Conservation (phyloP, 106 monocot genomes). For the Hemerocallis citrina region DNA sequence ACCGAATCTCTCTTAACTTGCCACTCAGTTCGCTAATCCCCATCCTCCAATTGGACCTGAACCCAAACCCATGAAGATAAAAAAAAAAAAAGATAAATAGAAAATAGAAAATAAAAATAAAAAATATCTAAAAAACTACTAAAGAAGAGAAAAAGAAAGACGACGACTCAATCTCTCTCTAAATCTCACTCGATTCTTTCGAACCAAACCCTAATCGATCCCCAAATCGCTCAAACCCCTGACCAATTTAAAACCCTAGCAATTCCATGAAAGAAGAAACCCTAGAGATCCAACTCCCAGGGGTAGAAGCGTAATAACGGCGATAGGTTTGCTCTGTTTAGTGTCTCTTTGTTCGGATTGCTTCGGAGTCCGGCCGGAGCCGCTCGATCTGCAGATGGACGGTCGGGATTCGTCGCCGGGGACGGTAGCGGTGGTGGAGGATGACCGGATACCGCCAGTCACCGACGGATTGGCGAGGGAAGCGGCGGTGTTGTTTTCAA, state of each 20-base stretch:
- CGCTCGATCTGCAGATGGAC: constrained; percentile 16
- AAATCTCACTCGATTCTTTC: too few species aligned
- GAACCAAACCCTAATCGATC: neutral
- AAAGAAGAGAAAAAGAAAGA: too few species aligned
- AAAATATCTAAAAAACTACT: too few species aligned
- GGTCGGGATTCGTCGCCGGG: constrained; percentile 7
- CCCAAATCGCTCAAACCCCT: neutral
- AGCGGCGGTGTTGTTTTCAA: constrained; percentile 26
- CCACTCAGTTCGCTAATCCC: too few species aligned
- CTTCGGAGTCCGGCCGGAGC: constrained; percentile 3
- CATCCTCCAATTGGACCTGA: too few species aligned
- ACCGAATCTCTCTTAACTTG: too few species aligned
- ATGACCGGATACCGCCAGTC: neutral
- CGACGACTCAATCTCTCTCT: neutral
- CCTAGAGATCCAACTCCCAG: neutral
- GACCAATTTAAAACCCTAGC: constrained; percentile 9
- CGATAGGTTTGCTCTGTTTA: neutral
- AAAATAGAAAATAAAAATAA: too few species aligned
- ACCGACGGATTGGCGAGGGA: constrained; percentile 24
- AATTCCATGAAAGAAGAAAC: constrained; percentile 5
- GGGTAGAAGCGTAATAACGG: neutral
- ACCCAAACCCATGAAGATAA: too few species aligned
- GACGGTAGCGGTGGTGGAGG: constrained; percentile 12
- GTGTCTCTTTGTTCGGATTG: neutral
- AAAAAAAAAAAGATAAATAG: too few species aligned